These are phyloP conservation scores for Aegilops bicornis DNA, from an alignment of 176 grass and related monocot genomes.

Conservation along the genomic window DNA sequence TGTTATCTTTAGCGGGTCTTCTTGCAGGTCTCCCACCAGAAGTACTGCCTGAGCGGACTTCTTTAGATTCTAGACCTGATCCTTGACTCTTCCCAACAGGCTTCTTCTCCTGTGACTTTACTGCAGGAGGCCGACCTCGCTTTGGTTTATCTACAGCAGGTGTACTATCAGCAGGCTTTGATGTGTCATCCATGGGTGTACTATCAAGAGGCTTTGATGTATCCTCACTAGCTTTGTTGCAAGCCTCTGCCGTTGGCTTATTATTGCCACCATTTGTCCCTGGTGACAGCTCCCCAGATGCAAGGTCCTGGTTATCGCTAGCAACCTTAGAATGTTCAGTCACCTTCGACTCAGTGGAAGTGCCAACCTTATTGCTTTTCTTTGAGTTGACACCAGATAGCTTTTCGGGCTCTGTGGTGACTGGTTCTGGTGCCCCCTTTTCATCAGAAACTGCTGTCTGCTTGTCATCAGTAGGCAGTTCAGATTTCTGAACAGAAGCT, in stretches of 20 bases:
- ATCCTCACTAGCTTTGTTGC: constrained; percentile 32
- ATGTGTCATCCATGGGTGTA: constrained; percentile 24
- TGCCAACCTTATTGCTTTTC: constrained; percentile 24
- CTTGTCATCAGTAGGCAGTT: constrained; percentile 32
- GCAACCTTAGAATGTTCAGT: constrained; percentile 29
- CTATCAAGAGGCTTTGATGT: constrained; percentile 23
- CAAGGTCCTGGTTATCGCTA: constrained; percentile 23
- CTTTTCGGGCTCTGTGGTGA: constrained; percentile 22
- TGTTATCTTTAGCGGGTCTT: constrained; percentile 21
- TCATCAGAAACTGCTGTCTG: constrained; percentile 36
- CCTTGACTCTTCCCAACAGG: constrained; percentile 19
- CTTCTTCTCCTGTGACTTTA: constrained; percentile 46
- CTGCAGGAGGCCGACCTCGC: constrained; percentile 30
- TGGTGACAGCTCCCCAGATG: constrained; percentile 23
- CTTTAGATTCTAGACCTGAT: constrained; percentile 39
- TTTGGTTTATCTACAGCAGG: constrained; percentile 42
- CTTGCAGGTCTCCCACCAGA: constrained; percentile 48
- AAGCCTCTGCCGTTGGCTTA: constrained; percentile 14
- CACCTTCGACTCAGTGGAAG: constrained; percentile 22
- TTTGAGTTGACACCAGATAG: constrained; percentile 37
- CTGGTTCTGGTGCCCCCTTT: constrained; percentile 34
- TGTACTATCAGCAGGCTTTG: constrained; percentile 21
- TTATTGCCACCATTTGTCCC: constrained; percentile 34
- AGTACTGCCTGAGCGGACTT: constrained; percentile 36
- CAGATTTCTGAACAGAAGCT: constrained; percentile 61